Evolutionary conservation across 2,329 filamentous ascomycete species (phyloP).

Genomic region (Xylariales sp.): DNA sequence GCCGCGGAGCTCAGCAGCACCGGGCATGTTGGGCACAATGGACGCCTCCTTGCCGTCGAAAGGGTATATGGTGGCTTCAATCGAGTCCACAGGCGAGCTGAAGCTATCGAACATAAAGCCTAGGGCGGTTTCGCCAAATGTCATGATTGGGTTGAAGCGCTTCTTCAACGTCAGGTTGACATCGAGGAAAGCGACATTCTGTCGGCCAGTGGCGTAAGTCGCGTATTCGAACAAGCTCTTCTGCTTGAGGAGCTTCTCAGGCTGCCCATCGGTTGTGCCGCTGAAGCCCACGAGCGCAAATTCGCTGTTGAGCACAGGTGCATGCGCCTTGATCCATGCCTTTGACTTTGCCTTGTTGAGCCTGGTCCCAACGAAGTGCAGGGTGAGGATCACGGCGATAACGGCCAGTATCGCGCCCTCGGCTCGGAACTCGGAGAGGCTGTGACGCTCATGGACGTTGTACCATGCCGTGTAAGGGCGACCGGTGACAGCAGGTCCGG

Average conservation of each 20-base stretch:
- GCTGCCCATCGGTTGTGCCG: slow-evolving; percentile 44
- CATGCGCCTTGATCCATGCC: slow-evolving; percentile 74
- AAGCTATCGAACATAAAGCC: slow-evolving; percentile 79
- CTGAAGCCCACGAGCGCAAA: slow-evolving; percentile 84
- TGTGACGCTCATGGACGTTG: slow-evolving; percentile 87
- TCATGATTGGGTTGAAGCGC: slow-evolving; percentile 74
- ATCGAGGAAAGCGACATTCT: slow-evolving; percentile 90
- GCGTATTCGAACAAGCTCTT: slow-evolving; percentile 82
- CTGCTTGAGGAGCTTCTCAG: slow-evolving; percentile 69
- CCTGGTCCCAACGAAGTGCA: slow-evolving; percentile 78
- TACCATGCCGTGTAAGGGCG: slow-evolving; percentile 92
- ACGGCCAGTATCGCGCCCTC: slow-evolving; percentile 79
- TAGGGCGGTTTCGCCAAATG: slow-evolving; percentile 58
- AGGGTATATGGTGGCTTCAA: slow-evolving; percentile 75
- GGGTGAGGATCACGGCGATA: slow-evolving; percentile 66
- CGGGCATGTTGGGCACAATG: slow-evolving; percentile 63
- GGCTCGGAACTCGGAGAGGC: slow-evolving; percentile 75
- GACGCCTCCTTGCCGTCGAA: slow-evolving; percentile 89
- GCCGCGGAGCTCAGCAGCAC: slow-evolving; percentile 50
- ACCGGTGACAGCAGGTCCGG: slow-evolving; percentile 41
- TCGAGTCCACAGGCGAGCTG: slow-evolving; percentile 61
- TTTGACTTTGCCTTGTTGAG: slow-evolving; percentile 76
- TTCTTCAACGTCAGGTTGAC: slow-evolving; percentile 77
- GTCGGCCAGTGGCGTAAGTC: slow-evolving; percentile 83
- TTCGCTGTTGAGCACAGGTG: slow-evolving; percentile 68